phyloP scores from a whole-genome alignment of 345 rosid genomes.

The Syzygium aromaticum region DNA sequence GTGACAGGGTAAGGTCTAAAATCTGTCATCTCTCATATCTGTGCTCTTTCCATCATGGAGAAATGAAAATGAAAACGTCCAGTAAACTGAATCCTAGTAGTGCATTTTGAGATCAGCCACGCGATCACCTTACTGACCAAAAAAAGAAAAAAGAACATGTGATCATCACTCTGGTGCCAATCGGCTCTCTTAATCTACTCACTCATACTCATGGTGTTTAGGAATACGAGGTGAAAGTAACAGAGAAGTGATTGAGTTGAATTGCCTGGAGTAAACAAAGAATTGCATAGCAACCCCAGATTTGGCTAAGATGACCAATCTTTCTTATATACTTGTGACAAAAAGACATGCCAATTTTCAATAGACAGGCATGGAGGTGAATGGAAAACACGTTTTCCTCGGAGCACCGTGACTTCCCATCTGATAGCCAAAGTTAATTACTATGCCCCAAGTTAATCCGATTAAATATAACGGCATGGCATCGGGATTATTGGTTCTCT shows the following conservation, averaged over 20 bases:
- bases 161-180: background rate
- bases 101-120: background rate
- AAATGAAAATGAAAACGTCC: background rate
- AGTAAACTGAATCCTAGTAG: background rate
- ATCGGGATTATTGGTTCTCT: constrained; percentile 41
- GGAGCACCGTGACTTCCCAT: background rate
- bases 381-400: background rate
- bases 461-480: constrained; percentile 42
- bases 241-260: background rate
- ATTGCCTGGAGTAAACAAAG: background rate
- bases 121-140: background rate
- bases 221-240: background rate
- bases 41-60: background rate
- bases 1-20: background rate
- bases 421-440: background rate
- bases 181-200: background rate
- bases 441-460: constrained; percentile 38
- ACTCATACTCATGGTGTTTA: background rate
- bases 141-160: background rate
- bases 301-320: background rate
- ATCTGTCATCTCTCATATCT: background rate
- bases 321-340: background rate
- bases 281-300: background rate
- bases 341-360: background rate
- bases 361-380: background rate